These are phyloP conservation scores for Tulasnella sp. DNA, from an alignment of 768 basidiomycete species.

Conservation along the genomic window DNA sequence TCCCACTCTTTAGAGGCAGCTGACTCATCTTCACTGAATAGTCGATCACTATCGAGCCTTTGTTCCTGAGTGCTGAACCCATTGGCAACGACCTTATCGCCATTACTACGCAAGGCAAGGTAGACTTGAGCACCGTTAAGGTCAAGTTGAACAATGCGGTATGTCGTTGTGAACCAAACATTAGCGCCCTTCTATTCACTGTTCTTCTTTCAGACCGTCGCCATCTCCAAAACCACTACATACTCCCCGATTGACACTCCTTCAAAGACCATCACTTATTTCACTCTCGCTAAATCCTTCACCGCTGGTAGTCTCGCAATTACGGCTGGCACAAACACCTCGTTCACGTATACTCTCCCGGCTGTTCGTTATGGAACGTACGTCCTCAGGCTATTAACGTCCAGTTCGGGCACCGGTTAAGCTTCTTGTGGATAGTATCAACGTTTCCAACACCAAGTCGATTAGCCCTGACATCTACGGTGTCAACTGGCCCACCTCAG, in stretches of 20 bases:
- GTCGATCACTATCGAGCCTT: constrained; percentile 52
- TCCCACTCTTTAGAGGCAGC: not conserved
- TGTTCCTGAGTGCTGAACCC: constrained; percentile 59
- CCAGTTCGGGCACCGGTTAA: not conserved
- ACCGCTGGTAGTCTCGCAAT: constrained; percentile 51
- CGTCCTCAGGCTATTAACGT: not conserved
- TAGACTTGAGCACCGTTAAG: constrained; percentile 49
- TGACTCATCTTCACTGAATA: constrained; percentile 34
- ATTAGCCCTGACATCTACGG: constrained; percentile 58
- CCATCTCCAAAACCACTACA: constrained; percentile 46
- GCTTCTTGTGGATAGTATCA: constrained; percentile 43
- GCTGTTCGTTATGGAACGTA: constrained; percentile 51
- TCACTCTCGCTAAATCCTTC: constrained; percentile 50
- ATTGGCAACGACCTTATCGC: constrained; percentile 54
- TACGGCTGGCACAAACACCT: constrained; percentile 46
- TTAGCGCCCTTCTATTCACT: not conserved
- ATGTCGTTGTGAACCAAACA: not conserved
- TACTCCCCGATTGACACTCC: constrained; percentile 55
- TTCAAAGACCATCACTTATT: constrained; percentile 54
- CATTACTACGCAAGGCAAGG: constrained; percentile 54
- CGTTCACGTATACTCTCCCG: constrained; percentile 52
- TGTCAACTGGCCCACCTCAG: constrained; percentile 57
- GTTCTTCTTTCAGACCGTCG: constrained; percentile 41
- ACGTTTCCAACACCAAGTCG: constrained; percentile 45
- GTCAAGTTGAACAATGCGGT: constrained; percentile 51